Percentiles rank a stretch among this genome's conserved stretches.
Evolutionary conservation across 768 basidiomycete species (phyloP).

Genomic region (Naganishia antarctica): DNA sequence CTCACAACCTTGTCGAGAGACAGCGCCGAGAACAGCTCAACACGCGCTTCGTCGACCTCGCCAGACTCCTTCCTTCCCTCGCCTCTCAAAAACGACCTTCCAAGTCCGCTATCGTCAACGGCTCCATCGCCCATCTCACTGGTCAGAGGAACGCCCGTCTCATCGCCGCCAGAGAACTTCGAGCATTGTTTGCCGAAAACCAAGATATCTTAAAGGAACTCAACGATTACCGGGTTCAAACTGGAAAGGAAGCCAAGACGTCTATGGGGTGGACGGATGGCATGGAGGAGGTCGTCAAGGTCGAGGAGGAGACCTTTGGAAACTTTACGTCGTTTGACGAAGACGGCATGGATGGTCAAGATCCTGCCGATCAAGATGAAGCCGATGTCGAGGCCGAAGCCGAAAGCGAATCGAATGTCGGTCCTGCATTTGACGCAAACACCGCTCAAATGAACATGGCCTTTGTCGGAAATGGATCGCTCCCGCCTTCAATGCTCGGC

Average conservation of each 20-base stretch:
- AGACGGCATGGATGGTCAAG: constrained; percentile 38
- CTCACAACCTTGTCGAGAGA: constrained; percentile 95
- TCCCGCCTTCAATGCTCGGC: constrained; percentile 16
- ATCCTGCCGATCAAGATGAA: constrained; percentile 27
- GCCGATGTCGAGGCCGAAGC: constrained; percentile 31
- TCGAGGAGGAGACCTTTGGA: constrained; percentile 47
- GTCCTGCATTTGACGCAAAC: constrained; percentile 12
- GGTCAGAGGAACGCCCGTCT: constrained; percentile 74
- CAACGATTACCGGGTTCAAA: constrained; percentile 84
- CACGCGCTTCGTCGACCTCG: constrained; percentile 85
- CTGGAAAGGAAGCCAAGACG: constrained; percentile 57
- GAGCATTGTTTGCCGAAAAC: constrained; percentile 69
- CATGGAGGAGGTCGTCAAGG: constrained; percentile 42
- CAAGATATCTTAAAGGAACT: constrained; percentile 84
- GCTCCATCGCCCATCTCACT: constrained; percentile 70
- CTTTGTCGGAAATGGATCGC: constrained; percentile 1
- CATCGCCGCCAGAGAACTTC: constrained; percentile 75
- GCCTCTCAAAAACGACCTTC: constrained; percentile 86
- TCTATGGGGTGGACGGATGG: constrained; percentile 39
- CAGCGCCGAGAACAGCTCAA: constrained; percentile 89
- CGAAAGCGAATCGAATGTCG: constrained; percentile 18
- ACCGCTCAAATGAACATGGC: constrained; percentile 1
- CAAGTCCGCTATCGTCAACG: constrained; percentile 95
- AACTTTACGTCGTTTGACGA: constrained; percentile 38
- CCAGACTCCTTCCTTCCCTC: constrained; percentile 82